Base-by-base conservation (phyloP, 208 protist species). In the Trypanosoma conorhini region DNA sequence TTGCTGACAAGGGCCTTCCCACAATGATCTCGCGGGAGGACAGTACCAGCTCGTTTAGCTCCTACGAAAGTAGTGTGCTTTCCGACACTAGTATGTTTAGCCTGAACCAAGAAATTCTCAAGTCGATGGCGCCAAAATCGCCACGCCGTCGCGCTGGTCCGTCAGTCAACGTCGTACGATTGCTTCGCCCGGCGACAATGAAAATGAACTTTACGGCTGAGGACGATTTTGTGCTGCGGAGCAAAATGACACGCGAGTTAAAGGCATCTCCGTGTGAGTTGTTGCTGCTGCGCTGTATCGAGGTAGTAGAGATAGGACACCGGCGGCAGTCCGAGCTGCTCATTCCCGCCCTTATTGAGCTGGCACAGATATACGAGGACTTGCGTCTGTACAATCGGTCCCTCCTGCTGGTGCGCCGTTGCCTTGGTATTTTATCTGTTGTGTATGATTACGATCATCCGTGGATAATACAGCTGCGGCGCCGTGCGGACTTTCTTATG, bases 371-470 rank as follows among this genome's bases (percentile, higher is more conserved):
- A 52, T 95, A 95, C 77, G 89, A 95, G 66, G 83, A 92, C 59
- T 67, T 95, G 19, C 51, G 62, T 35, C 81, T 95, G 28, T 90
- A 89, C 80, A 90, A 86, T 63, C 82, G 89, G 12, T 83, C 89
- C 19, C 69, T 93, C 51, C 79, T 95, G 59, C 74, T 95, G 2
- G 82, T 95, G 38, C 89, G 87, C 44, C 87, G 87, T 51, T 95
- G 89, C 65, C 76, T 93, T 33, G 89, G 89, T 57, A 93, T 91
- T 66, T 67, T 95, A 21, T 93, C 82, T 76, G 87, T 80, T 67
- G 87, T 89, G 52, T 95, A 87, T 76, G 89, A 93, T 74, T 93
- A 95, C 73, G 89, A 95, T 62, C 87, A 95, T 56, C 87, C 87
- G 55, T 91, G 85, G 82, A 84, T 95, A 33, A 71, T 93, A 46